Base-by-base conservation (phyloP, 768 basidiomycete species). In the Arthromyces matolae region DNA sequence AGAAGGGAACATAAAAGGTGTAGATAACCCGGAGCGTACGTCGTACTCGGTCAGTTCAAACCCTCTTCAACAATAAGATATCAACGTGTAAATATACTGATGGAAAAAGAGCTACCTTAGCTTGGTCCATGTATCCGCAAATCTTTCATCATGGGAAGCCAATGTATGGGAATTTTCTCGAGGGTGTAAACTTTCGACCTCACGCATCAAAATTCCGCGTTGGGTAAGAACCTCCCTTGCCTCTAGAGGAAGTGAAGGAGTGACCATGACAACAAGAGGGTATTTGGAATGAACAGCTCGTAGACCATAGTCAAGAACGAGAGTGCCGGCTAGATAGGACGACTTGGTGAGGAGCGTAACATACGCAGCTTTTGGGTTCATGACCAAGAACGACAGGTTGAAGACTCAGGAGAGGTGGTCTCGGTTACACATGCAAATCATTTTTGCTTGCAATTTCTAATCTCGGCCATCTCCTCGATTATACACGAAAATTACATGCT, bases 231-330 rank as follows among this genome's bases (percentile, higher is more conserved):
- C 63, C 20, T 69, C 66, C 39, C 75, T 73, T 9, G 73, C 77
- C 18, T 78, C 71, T 24, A 70, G 50, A 3, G 81, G 71, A 23
- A 93, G 61, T 2, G 70, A 60, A 4, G 80, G 69, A 0, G 89
- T 88, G 29, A 78, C 77, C 82, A 93, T 87, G 29, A 85, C 86
- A 35, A 92, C 72, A 14, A 93, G 72, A n/a, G 87, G 82, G 64
- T 90, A 92, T 50, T 71, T 71, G 13, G 84, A 82, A 13, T 72
- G 64, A 27, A 81, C 78, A 10, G 71, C 47, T 31, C 69, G 69
- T 36, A 89, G 70, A 23, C 79, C 75, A 49, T 81, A 61, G 49
- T 81, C 64, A 14, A 89, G 64, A 14, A 86, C 81, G 35, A 89
- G 71, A 9, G 80, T 68, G 10, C 83, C 84, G 53, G 79, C 67